Evolutionary conservation across 306 rosid genomes (phyloP).

Genomic region (Dicorynia guianensis): DNA sequence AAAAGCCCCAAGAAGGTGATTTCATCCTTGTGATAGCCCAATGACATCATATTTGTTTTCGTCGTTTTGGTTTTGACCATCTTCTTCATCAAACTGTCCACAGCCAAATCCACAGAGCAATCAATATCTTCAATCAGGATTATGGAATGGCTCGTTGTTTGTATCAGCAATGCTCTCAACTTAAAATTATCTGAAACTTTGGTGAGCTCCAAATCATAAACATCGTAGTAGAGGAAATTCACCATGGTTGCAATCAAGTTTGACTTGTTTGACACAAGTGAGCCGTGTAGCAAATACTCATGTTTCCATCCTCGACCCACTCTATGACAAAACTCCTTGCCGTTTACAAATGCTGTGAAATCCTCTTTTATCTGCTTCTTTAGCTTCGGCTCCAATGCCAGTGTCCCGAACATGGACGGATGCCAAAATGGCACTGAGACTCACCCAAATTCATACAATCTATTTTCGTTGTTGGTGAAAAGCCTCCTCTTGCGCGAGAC

Average conservation of each 20-base stretch:
- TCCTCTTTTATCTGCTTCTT: slow-evolving; percentile 75
- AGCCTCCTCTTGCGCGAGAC: slow-evolving; percentile 79
- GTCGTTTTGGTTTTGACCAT: slow-evolving; percentile 31
- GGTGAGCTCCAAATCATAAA: slow-evolving; percentile 81
- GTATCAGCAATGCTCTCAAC: slow-evolving; percentile 74
- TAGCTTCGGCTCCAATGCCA: slow-evolving; percentile 69
- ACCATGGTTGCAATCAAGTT: slow-evolving; percentile 90
- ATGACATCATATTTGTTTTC: slow-evolving; percentile 36
- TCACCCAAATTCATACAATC: slow-evolving; percentile 83
- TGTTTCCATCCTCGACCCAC: slow-evolving; percentile 95
- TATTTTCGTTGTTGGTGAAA: slow-evolving; percentile 75
- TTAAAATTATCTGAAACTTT: slow-evolving; percentile 85
- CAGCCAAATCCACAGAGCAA: slow-evolving; percentile 80
- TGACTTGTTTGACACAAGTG: slow-evolving; percentile 89
- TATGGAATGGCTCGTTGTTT: slow-evolving; percentile 83
- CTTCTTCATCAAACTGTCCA: slow-evolving; percentile 58
- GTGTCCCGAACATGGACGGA: slow-evolving; percentile 81
- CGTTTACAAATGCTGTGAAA: slow-evolving; percentile 64
- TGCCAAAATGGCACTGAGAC: slow-evolving; percentile 89
- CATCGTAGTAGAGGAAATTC: slow-evolving; percentile 84
- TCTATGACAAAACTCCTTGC: slow-evolving; percentile 74
- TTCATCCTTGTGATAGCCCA: slow-evolving; percentile 42
- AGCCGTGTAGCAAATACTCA: slow-evolving; percentile 81
- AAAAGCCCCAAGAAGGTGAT: slow-evolving; percentile 83
- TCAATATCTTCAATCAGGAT: slow-evolving; percentile 88